Evolutionary conservation across 2,329 filamentous ascomycete species (phyloP), one percentile per base, ranked within the genome.

Genomic region (Bimuria novae-zelandiae): DNA sequence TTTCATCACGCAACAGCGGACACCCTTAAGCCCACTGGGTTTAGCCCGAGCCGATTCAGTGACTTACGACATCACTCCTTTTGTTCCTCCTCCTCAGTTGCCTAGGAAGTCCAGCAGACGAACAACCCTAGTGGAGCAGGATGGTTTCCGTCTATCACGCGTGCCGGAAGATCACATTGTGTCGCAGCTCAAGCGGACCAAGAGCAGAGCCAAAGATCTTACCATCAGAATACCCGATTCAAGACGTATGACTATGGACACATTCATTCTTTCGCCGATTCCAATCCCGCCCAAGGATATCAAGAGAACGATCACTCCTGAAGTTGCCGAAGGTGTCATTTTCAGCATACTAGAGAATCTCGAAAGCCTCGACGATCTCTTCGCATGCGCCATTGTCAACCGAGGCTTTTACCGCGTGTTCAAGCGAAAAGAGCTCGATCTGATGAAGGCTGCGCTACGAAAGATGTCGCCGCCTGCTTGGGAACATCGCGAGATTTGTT

Each of bases 401-500:
- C 77, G 75, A 42, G 80, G 79, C 17, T 85, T 85, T 68, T 84
- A 84, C 60, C 74, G 74, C 3, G 77, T 83, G 0, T 86, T 83
- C 70, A 84, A 85, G 63, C 71, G 76, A 17, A 76, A 85, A 60
- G 82, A 86, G 59, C 71, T 85, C 41, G 65, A 74, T 0, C 71
- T 86, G 2, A 78, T 85, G 50, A 81, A 80, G 44, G 72, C 69
- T 5, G 76, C 81, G 0, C 64, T 84, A 3, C 77, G 74, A 46
- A 80, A 78, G 41, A 79, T 80, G 73, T 85, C 82, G 1, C 77
- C 82, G 5, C 76, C 84, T 1, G 83, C 82, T 0, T 86, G 82
- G 82, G 84, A 87, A 60, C 73, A 83, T 43, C 79, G 82, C 12
- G 82, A 86, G 60, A 81, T 84, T 69, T 80, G 79, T 42, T 79